Conservation (phyloP, 1,284 basidiomycete genomes). For the Waitea zeae region DNA sequence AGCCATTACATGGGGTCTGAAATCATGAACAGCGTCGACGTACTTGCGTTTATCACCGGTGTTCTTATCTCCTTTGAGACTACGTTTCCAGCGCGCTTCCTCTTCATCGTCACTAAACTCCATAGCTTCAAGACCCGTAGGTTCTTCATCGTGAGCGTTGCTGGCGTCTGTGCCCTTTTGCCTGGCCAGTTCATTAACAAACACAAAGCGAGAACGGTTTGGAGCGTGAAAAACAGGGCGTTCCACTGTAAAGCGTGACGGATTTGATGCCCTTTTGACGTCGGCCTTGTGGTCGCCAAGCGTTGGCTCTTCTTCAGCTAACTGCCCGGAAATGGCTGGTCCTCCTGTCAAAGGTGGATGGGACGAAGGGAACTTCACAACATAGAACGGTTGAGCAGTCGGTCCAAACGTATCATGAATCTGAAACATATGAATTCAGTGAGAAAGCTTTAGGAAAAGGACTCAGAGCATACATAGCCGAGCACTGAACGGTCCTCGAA, state of each 20-base stretch:
- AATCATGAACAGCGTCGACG: slow-evolving; percentile 8
- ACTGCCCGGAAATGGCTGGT: no score
- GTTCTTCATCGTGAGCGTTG: slow-evolving; percentile 82
- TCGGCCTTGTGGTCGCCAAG: no score
- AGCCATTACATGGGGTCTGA: neutral
- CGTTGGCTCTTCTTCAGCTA: no score
- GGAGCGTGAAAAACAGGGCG: slow-evolving; percentile 67
- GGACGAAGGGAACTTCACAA: slow-evolving; percentile 53
- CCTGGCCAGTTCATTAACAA: slow-evolving; percentile 44
- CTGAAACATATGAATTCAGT: slow-evolving; percentile 19
- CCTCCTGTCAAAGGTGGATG: neutral
- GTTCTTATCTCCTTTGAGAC: slow-evolving; percentile 14
- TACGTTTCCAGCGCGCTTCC: slow-evolving; percentile 51
- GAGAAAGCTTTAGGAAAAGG: no score
- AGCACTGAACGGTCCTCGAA: slow-evolving; percentile 72
- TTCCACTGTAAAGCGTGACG: neutral
- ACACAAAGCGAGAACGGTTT: slow-evolving; percentile 59
- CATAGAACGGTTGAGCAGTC: slow-evolving; percentile 65
- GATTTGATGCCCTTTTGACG: neutral
- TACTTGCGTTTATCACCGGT: slow-evolving; percentile 28
- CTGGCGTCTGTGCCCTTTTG: slow-evolving; percentile 82
- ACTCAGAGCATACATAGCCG: slow-evolving; percentile 57
- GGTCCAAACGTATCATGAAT: slow-evolving; percentile 86
- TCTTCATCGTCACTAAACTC: slow-evolving; percentile 87
- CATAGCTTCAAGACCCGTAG: slow-evolving; percentile 65